These are phyloP conservation scores for Sphaerulina musiva DNA, from an alignment of 2,329 filamentous ascomycete genomes.

Conservation along the genomic window DNA sequence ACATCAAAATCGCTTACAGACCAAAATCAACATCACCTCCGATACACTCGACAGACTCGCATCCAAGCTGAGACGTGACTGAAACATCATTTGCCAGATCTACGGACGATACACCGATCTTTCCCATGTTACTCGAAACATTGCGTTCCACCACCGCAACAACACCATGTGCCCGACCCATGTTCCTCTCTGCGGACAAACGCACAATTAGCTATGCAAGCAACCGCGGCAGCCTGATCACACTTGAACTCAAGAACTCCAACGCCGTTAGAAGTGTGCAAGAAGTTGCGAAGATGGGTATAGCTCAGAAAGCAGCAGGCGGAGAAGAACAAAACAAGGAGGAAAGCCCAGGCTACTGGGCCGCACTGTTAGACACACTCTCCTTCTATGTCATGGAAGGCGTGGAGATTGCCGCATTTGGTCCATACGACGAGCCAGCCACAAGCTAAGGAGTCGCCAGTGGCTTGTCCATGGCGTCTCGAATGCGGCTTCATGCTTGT, in stretches of 20 bases:
- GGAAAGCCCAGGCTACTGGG: conserved; percentile 13
- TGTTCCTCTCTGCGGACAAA: conserved; percentile 16
- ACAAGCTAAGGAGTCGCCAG: conserved; percentile 1
- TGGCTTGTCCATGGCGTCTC: background rate
- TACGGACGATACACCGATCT: conserved; percentile 3
- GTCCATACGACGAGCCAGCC: conserved; percentile 21
- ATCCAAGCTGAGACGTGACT: conserved; percentile 2
- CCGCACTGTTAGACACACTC: conserved; percentile 20
- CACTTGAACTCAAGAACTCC: conserved; percentile 21
- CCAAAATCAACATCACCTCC: background rate
- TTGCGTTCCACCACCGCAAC: conserved; percentile 16
- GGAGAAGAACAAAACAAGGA: conserved; percentile 2
- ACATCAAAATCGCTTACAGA: too few relatives aligned
- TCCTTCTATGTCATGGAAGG: conserved; percentile 21
- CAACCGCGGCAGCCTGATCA: conserved; percentile 19
- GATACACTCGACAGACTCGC: background rate
- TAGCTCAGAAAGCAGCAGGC: background rate
- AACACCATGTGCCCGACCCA: conserved; percentile 10
- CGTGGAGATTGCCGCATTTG: conserved; percentile 21
- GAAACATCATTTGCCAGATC: background rate
- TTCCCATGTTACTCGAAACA: conserved; percentile 3
- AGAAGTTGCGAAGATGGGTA: conserved; percentile 12
- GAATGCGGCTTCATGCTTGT: background rate
- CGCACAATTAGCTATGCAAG: conserved; percentile 20
- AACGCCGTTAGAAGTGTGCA: conserved; percentile 17